These are phyloP conservation scores for Annulohypoxylon truncatum DNA, from an alignment of 2,329 filamentous ascomycete genomes.

Conservation along the genomic window DNA sequence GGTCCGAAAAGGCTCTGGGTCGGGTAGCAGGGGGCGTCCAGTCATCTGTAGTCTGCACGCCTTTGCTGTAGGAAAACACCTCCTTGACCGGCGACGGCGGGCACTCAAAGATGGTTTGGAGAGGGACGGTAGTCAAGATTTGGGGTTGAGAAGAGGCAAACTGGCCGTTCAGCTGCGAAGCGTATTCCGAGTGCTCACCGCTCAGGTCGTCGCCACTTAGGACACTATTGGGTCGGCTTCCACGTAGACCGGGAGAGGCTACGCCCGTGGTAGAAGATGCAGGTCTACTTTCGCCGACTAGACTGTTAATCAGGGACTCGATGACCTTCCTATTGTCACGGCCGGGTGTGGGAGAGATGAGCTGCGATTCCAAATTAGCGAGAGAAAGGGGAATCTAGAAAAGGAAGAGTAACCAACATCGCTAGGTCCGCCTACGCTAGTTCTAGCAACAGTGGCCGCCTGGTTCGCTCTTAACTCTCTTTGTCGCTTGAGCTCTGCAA, in stretches of 20 bases:
- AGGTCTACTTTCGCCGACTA: constrained; percentile 83
- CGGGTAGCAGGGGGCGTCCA: constrained; percentile 69
- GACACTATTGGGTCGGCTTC: constrained; percentile 87
- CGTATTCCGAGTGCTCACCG: constrained; percentile 75
- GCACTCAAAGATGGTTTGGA: constrained; percentile 84
- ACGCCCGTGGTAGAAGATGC: constrained; percentile 73
- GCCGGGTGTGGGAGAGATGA: constrained; percentile 76
- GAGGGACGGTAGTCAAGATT: constrained; percentile 77
- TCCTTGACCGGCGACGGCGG: constrained; percentile 81
- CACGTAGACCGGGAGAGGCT: constrained; percentile 73
- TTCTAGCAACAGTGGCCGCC: constrained; percentile 71
- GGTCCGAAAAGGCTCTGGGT: constrained; percentile 66
- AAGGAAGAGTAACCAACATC: constrained; percentile 69
- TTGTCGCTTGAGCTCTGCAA: constrained; percentile 94
- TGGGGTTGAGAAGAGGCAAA: constrained; percentile 63
- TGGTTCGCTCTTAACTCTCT: constrained; percentile 85
- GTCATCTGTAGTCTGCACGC: constrained; percentile 87
- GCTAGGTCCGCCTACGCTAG: constrained; percentile 73
- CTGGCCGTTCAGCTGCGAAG: constrained; percentile 59
- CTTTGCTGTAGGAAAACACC: constrained; percentile 96
- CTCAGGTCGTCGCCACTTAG: constrained; percentile 85
- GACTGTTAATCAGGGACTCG: constrained; percentile 84
- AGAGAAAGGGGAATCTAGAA: constrained; percentile 1
- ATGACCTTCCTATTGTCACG: constrained; percentile 80
- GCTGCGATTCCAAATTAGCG: constrained; percentile 55